Evolutionary conservation across 176 grass and related monocot genomes (phyloP), one percentile per base, ranked within the genome.

Genomic region (barley (Hordeum vulgare)): DNA sequence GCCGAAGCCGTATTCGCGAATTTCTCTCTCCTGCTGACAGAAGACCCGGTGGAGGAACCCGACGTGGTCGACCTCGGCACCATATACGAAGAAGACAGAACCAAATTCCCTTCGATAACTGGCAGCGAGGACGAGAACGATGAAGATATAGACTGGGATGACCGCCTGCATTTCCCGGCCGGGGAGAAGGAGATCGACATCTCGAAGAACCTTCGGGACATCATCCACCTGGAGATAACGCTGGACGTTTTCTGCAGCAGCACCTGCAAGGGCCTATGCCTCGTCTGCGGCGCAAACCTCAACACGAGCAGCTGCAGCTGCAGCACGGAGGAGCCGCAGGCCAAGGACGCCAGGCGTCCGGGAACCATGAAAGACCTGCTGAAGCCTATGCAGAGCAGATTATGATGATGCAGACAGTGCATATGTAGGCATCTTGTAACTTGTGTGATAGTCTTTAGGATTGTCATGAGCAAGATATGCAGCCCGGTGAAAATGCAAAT

Each of bases 131-230:
- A 80, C 5, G 61, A 81, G 57, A 76, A 90, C 12, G 90, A 90
- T 47, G 66, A 95, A 23, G 88, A 91, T 13, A 83, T 93, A 49
- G 88, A 93, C 54, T 93, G 88, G 85, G 96, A 98, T 40, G 95
- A 95, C 82, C 84, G 86, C 1, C 79, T 95, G 77, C 84, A 98
- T 31, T 98, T 95, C 76, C 95, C 92, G 4, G 44, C 82, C 1
- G 76, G 65, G 64, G 76, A 90, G 27, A 91, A 71, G 81, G 91
- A 97, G 76, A 94, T 92, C 5, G 94, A 97, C 74, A 87, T 97
- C 41, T 97, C 94, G 9, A 97, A 94, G 80, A 83, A 94, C 76
- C 82, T 97, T 11, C 70, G 91, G 26, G 95, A 98, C 74, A 82
- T 88, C 39, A 82, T 98, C 61, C 95, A 95, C 69, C 13, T 95